Evolutionary conservation across 768 basidiomycete species (phyloP), one percentile per base, ranked within the genome.

Genomic region (Amanita phalloides): DNA sequence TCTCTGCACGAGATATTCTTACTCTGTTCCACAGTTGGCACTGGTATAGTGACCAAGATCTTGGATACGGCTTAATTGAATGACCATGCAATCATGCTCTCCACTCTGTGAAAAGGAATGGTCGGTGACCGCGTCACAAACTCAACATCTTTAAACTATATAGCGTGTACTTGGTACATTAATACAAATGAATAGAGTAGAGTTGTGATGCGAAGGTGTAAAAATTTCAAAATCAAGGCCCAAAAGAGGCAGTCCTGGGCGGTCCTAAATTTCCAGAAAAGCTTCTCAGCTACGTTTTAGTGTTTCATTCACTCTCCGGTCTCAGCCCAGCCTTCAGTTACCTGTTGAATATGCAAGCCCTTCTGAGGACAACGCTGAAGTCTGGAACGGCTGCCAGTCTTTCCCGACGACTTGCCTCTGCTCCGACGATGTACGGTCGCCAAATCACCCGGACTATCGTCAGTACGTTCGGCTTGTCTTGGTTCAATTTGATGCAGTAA

Each of bases 31-130:
- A 32, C 49, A 90, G 89, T 97, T 63, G 94, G 91, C 53, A 98
- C 95, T 55, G 95, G 95, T 60, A 82, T 98, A 59, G 83, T 96
- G 55, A 91, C 90, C 56, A 90, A 92, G 69, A 79, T 93, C 56
- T 63, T 91, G 52, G 73, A 78, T 54, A 54, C 56, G 11, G 53
- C 45, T 21, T 56, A 52, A 45, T 25, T 3, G 33, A 48, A n/a
- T 7, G 32, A 23, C 20, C n/a, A 33, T 21, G n/a, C 7, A 17
- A 38, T 17, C 10, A 28, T 10, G 10, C 39, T 23, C 49, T 39
- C 49, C 28, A 50, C 49, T 50, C 49, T 3, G 4, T 50, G 21
- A 30, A 50, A 50, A 43, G 39, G 25, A 43, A 17, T 33, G 36
- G n/a, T 23, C n/a, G 9, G 46, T 14, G 32, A 48, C 9, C 11